Conservation (phyloP, 1,139 yeast genomes). For the Geotrichum bryndzae region DNA sequence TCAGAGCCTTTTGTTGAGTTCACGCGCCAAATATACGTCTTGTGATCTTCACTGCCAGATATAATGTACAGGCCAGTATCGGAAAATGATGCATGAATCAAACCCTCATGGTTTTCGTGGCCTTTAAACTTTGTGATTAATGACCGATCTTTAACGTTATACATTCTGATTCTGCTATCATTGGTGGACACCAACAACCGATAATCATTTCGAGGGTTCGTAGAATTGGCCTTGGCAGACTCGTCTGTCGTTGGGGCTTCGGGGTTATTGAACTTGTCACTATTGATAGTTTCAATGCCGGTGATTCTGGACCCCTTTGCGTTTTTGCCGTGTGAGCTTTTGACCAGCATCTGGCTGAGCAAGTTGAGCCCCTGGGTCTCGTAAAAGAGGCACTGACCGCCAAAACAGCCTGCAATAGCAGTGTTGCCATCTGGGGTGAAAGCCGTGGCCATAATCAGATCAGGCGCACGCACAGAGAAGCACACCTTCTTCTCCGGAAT, state of each 20-base stretch:
- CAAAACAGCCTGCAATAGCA: slow-evolving; percentile 73
- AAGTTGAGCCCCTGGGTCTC: slow-evolving; percentile 61
- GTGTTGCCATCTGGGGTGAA: slow-evolving; percentile 65
- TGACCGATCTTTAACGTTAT: slow-evolving; percentile 50
- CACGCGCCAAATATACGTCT: slow-evolving; percentile 56
- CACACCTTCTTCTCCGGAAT: slow-evolving; percentile 68
- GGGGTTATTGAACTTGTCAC: neutral
- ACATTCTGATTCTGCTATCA: slow-evolving; percentile 70
- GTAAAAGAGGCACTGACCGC: slow-evolving; percentile 60
- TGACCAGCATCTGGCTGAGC: slow-evolving; percentile 50
- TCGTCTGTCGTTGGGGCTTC: slow-evolving; percentile 21
- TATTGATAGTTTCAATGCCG: slow-evolving; percentile 29
- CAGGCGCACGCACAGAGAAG: slow-evolving; percentile 39
- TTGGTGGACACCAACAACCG: slow-evolving; percentile 49
- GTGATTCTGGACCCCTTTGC: slow-evolving; percentile 34
- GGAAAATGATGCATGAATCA: slow-evolving; percentile 60
- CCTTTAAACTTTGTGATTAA: slow-evolving; percentile 72
- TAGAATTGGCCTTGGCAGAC: slow-evolving; percentile 6
- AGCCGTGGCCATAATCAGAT: slow-evolving; percentile 59
- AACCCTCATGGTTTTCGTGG: slow-evolving; percentile 59
- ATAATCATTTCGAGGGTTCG: neutral
- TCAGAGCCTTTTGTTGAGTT: slow-evolving; percentile 18
- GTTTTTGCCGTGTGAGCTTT: slow-evolving; percentile 37
- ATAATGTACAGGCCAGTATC: slow-evolving; percentile 46
- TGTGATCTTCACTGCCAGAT: slow-evolving; percentile 44